These are phyloP conservation scores for Tillandsia fasciculata DNA, from an alignment of 176 grass and related monocot species.

Conservation along the genomic window DNA sequence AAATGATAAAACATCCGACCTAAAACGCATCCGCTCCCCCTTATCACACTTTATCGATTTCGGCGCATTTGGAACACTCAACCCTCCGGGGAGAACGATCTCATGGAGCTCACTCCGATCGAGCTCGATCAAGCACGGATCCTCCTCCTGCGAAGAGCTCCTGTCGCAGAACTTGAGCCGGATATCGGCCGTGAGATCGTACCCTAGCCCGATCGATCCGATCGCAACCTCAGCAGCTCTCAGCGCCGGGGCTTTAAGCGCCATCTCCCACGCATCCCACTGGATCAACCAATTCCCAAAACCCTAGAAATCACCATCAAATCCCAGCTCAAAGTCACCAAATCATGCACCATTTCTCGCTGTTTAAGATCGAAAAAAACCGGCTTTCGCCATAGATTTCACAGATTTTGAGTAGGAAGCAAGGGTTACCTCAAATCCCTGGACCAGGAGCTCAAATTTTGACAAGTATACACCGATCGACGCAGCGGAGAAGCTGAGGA, in stretches of 20 bases:
- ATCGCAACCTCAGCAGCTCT: conserved; percentile 44
- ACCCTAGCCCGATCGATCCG: conserved; percentile 69
- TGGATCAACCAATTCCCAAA: too few relatives aligned
- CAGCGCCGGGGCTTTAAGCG: conserved; percentile 35
- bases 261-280: conserved; percentile 24
- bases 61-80: conserved; percentile 38
- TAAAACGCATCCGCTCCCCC: conserved; percentile 70
- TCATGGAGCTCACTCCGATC: conserved; percentile 43
- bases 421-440: too few relatives aligned
- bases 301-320: background rate
- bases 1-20: conserved; percentile 77
- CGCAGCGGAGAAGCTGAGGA: too few relatives aligned
- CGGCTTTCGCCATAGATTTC: too few relatives aligned
- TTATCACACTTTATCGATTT: conserved; percentile 88
- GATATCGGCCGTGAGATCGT: conserved; percentile 62
- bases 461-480: too few relatives aligned
- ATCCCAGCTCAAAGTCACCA: background rate
- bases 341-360: too few relatives aligned
- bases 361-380: too few relatives aligned
- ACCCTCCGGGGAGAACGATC: conserved; percentile 57
- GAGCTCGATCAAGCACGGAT: conserved; percentile 72
- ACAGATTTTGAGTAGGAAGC: too few relatives aligned
- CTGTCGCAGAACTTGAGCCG: conserved; percentile 81
- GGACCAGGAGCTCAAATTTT: too few relatives aligned
- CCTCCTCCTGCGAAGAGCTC: background rate